Conservation (phyloP, 2,329 filamentous ascomycete genomes). For the Fusarium nurragi region DNA sequence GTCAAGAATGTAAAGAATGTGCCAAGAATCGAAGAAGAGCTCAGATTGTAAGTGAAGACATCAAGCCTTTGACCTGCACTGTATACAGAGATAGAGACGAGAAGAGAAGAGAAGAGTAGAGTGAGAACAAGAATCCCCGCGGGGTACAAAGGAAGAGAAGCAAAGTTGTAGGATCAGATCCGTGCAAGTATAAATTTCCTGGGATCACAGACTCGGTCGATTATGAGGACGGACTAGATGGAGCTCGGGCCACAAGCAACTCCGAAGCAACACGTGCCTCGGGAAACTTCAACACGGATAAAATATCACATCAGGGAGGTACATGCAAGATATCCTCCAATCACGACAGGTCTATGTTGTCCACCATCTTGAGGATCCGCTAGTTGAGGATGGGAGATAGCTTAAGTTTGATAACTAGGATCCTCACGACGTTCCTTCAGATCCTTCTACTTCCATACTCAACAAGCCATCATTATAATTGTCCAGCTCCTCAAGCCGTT, state of each 20-base stretch:
- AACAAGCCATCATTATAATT: background rate
- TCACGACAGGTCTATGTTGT: background rate
- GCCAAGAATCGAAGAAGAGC: conserved; percentile 26
- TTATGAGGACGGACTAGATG: conserved; percentile 16
- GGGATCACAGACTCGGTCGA: conserved; percentile 6
- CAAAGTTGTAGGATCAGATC: conserved; percentile 17
- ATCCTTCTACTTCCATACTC: background rate
- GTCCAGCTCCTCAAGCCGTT: conserved; percentile 9
- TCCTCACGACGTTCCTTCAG: conserved; percentile 8
- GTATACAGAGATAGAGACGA: conserved; percentile 16
- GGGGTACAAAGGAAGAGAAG: conserved; percentile 13
- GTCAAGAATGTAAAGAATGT: conserved; percentile 32
- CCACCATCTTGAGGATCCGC: background rate
- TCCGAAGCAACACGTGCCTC: conserved; percentile 36
- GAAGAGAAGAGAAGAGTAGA: conserved; percentile 5
- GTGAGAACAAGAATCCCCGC: conserved; percentile 14
- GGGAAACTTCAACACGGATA: conserved; percentile 27
- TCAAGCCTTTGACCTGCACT: conserved; percentile 36
- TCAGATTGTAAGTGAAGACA: conserved; percentile 29
- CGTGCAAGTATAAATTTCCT: conserved; percentile 9
- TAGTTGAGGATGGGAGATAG: background rate
- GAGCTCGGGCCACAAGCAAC: conserved; percentile 29
- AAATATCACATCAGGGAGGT: conserved; percentile 20
- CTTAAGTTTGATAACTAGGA: background rate
- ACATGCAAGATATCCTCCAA: background rate